Evolutionary conservation across 1,284 basidiomycete species (phyloP).

Genomic region (Hemileia vastatrix): DNA sequence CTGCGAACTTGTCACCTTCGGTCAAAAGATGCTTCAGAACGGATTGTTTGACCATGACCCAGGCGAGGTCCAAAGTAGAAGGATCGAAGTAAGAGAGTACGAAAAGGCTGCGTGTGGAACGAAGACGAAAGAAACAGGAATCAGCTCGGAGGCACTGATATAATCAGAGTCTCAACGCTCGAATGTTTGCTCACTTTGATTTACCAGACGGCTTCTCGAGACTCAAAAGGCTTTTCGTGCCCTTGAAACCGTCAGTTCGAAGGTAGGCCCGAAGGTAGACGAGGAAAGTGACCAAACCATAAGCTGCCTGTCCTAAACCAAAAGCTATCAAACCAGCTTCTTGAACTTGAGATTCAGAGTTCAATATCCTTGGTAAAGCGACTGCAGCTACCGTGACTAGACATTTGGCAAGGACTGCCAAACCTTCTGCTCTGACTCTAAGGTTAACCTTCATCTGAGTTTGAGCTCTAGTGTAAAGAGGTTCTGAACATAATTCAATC

Average conservation of each 20-base stretch:
- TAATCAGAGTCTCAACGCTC: too few relatives aligned
- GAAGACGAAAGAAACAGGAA: too few relatives aligned
- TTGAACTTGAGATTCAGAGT: slow-evolving; percentile 37
- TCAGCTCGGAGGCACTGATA: too few relatives aligned
- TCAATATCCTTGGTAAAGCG: slow-evolving; percentile 49
- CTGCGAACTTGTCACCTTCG: slow-evolving; percentile 83
- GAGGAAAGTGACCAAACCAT: slow-evolving; percentile 50
- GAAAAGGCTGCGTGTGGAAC: too few relatives aligned
- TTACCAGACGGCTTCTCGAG: too few relatives aligned
- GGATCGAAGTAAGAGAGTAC: slow-evolving; percentile 46
- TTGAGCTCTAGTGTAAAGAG: slow-evolving; percentile 59
- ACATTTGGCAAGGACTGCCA: slow-evolving; percentile 65
- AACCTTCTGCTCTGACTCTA: slow-evolving; percentile 53
- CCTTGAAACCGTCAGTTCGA: too few relatives aligned
- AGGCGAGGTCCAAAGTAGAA: slow-evolving; percentile 53
- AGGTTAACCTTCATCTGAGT: slow-evolving; percentile 26
- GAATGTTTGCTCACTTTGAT: too few relatives aligned
- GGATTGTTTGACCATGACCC: slow-evolving; percentile 74
- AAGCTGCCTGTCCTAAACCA: slow-evolving; percentile 66
- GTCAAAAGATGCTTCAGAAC: slow-evolving; percentile 88
- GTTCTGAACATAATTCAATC: slow-evolving; percentile 68
- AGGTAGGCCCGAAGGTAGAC: slow-evolving; percentile 38
- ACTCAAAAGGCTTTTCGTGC: too few relatives aligned
- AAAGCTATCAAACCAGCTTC: slow-evolving; percentile 61
- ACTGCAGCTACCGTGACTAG: slow-evolving; percentile 60